A percentile compares a stretch with the other conserved stretches of the same genome.
Conservation (phyloP, 768 basidiomycete species). For the Mycena leptocephala region DNA sequence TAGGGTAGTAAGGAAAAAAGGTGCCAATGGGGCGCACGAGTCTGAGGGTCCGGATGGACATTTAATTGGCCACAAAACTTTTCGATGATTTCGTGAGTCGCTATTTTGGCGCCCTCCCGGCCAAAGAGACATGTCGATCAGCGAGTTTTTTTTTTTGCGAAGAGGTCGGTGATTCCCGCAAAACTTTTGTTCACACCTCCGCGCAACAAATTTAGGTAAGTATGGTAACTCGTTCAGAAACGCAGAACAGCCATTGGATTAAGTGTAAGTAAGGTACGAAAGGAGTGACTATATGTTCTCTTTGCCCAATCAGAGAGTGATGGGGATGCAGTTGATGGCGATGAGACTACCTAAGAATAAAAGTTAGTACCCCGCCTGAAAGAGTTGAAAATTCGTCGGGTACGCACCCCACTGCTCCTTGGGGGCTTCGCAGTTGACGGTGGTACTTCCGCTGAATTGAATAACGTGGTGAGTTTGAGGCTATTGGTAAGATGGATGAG, state of each 20-base stretch:
- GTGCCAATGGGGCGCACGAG: too few relatives aligned
- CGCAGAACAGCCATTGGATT: neutral
- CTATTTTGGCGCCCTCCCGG: too few relatives aligned
- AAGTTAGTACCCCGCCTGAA: neutral
- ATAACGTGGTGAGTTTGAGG: neutral
- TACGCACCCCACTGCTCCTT: constrained; percentile 1
- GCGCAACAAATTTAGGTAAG: too few relatives aligned
- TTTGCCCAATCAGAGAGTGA: constrained; percentile 4
- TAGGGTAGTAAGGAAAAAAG: too few relatives aligned
- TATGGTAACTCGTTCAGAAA: neutral
- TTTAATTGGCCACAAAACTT: too few relatives aligned
- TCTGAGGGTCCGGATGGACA: too few relatives aligned
- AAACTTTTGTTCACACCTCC: too few relatives aligned
- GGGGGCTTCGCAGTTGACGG: constrained; percentile 4
- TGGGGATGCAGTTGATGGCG: constrained; percentile 2
- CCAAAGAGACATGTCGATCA: too few relatives aligned
- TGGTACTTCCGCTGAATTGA: constrained; percentile 4
- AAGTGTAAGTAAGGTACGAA: neutral
- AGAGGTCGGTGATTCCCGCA: too few relatives aligned
- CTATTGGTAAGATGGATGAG: neutral
- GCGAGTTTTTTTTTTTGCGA: too few relatives aligned
- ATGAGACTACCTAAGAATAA: constrained; percentile 2
- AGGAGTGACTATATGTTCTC: constrained; percentile 1
- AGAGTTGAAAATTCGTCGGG: neutral
- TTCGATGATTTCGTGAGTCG: too few relatives aligned